Conservation (phyloP, 208 protist species). For the Naegleria fowleri region DNA sequence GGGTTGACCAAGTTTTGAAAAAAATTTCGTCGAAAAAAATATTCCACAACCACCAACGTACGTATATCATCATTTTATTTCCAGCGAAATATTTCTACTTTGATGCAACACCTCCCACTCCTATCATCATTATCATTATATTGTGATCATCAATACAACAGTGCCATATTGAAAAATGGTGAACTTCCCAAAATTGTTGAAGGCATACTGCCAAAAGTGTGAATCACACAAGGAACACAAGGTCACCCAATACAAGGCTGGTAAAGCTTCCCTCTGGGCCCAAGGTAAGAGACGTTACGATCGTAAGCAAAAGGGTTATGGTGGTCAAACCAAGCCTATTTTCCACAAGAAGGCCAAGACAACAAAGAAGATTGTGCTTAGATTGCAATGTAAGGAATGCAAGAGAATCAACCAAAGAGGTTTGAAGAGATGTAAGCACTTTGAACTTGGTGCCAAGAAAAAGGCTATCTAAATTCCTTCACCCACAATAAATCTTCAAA, state of each 20-base stretch:
- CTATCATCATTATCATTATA: no score
- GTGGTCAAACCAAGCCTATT: slow-evolving; percentile 99
- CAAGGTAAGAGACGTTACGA: slow-evolving; percentile 99
- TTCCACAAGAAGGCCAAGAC: slow-evolving; percentile 99
- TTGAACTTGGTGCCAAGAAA: slow-evolving; percentile 93
- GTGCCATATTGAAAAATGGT: neutral
- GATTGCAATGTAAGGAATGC: slow-evolving; percentile 95
- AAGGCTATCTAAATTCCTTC: slow-evolving; percentile 41
- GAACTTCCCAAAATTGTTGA: slow-evolving; percentile 55
- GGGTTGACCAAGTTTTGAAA: no score
- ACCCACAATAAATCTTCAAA: neutral
- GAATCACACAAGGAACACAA: slow-evolving; percentile 93
- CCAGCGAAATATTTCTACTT: no score
- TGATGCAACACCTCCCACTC: no score
- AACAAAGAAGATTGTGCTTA: slow-evolving; percentile 99
- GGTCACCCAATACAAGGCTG: slow-evolving; percentile 98
- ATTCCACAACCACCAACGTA: no score
- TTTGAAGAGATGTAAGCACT: slow-evolving; percentile 97
- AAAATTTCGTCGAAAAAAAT: no score
- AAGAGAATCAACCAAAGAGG: slow-evolving; percentile 84
- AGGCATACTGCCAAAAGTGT: slow-evolving; percentile 72
- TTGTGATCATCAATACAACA: neutral
- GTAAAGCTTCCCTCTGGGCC: slow-evolving; percentile 94
- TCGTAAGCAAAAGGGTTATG: slow-evolving; percentile 98
- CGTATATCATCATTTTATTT: no score